Percentiles rank a stretch among this genome's conserved stretches.
Conservation (phyloP, 2,329 filamentous ascomycete species). For the Trichophyton verrucosum region DNA sequence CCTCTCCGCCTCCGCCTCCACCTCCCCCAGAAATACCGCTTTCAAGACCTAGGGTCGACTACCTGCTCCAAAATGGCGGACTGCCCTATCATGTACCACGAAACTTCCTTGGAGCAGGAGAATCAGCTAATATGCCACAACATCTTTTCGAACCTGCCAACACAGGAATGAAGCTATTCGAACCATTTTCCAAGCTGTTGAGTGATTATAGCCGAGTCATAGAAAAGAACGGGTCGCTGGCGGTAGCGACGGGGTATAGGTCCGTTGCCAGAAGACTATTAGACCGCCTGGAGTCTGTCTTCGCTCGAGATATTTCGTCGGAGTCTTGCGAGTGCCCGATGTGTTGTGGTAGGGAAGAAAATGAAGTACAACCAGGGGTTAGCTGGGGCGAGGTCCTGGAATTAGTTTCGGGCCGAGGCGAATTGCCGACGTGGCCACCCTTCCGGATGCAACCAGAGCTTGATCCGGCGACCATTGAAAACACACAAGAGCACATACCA, state of each 20-base stretch:
- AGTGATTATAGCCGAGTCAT: constrained; percentile 79
- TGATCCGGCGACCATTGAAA: constrained; percentile 43
- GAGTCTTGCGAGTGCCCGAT: constrained; percentile 79
- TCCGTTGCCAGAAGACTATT: constrained; percentile 84
- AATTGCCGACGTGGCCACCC: constrained; percentile 78
- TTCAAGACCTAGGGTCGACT: constrained; percentile 74
- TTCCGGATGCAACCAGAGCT: constrained; percentile 58
- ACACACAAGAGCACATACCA: constrained; percentile 40
- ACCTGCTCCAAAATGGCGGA: constrained; percentile 80
- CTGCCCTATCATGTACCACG: constrained; percentile 59
- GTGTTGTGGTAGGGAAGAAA: constrained; percentile 54
- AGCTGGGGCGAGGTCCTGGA: constrained; percentile 96
- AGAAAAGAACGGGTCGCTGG: constrained; percentile 71
- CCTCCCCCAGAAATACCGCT: constrained; percentile 55
- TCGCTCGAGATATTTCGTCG: constrained; percentile 78
- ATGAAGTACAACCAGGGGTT: constrained; percentile 51
- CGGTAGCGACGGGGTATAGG: constrained; percentile 87
- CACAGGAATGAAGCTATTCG: constrained; percentile 63
- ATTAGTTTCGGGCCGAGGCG: constrained; percentile 75
- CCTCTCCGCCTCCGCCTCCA: constrained; percentile 31
- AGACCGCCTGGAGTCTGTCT: constrained; percentile 85
- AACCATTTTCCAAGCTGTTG: constrained; percentile 68
- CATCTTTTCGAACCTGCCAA: constrained; percentile 50
- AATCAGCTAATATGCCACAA: constrained; percentile 47
- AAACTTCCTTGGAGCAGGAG: constrained; percentile 46